Evolutionary conservation across 2,329 filamentous ascomycete species (phyloP), one percentile per base, ranked within the genome.

Genomic region (Paramyrothecium sp.): DNA sequence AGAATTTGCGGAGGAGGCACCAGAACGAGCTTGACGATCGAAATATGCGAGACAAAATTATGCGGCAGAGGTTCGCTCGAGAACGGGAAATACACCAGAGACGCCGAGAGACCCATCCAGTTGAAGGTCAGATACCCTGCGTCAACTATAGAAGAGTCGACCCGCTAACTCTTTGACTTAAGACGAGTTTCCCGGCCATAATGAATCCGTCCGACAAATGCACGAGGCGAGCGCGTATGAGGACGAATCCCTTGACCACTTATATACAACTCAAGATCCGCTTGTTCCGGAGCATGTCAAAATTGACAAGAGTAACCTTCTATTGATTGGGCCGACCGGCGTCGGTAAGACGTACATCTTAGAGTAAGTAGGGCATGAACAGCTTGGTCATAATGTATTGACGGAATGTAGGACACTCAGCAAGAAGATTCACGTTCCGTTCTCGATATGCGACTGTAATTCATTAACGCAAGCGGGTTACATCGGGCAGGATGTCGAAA

Each of bases 341-440:
- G 93, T 97, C 7, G 95, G 95, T 16, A 99, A 99, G 77, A 99
- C 95, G 0, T 87, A 98, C 60, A 98, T 99, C 76, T 84, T 92
- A 51, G 85, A 88, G 85, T 87, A 72, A 61, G 81, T 65, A 11
- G 13, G 33, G 0, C n/a, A 47, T 5, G 23, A 11, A 3, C 47
- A 22, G 20, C 17, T 22, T 8, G 21, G 8, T 17, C 30, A 16
- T 23, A n/a, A 22, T n/a, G 58, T 4, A 30, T 64, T 71, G 38
- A 73, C 44, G 53, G 44, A 65, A n/a, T 2, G 3, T 54, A 96
- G 93, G 73, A 98, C 94, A 0, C 78, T 98, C 44, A 95, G 94
- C 64, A 89, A 92, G 67, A 89, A 95, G 54, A 84, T 99, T n/a
- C 94, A 95, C 59, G 92, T 98, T 0, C 95, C 95, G 0, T 96